A percentile compares a stretch with the other conserved stretches of the same genome.
Evolutionary conservation across 306 rosid species (phyloP).

Genomic region (Ochetophila trinervis): DNA sequence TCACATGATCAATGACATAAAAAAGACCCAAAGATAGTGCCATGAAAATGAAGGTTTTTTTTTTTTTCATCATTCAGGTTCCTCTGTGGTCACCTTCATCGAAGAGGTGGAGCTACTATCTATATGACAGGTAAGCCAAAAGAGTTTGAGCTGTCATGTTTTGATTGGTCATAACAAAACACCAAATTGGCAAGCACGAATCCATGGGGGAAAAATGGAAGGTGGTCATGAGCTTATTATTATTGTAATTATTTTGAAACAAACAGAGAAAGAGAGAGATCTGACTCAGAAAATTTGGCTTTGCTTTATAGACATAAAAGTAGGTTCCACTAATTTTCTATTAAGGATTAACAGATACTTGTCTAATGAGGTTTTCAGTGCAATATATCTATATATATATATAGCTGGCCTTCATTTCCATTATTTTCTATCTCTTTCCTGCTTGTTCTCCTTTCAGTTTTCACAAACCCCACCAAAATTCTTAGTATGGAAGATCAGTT

Average conservation of each 20-base stretch:
- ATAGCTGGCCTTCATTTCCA: slow-evolving; percentile 26
- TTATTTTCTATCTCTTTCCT: slow-evolving; percentile 33
- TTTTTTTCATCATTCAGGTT: slow-evolving; percentile 1
- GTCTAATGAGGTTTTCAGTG: slow-evolving; percentile 36
- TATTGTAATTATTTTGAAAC: slow-evolving; percentile 17
- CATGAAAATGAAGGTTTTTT: slow-evolving; percentile 30
- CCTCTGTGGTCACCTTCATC: slow-evolving; percentile 32
- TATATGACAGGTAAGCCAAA: slow-evolving; percentile 37
- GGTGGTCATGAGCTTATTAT: slow-evolving; percentile 37
- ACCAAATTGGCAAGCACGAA: slow-evolving; percentile 48
- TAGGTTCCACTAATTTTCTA: slow-evolving; percentile 37
- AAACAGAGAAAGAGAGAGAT: slow-evolving; percentile 22
- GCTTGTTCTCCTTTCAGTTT: slow-evolving; percentile 23
- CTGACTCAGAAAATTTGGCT: slow-evolving; percentile 34
- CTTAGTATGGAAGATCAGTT: slow-evolving; percentile 49
- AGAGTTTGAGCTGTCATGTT: slow-evolving; percentile 48
- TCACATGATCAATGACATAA: slow-evolving; percentile 49
- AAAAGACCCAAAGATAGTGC: slow-evolving; percentile 23
- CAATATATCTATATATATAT: slow-evolving; percentile 25
- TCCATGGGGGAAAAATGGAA: slow-evolving; percentile 22
- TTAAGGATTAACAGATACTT: slow-evolving; percentile 29
- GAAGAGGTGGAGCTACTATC: slow-evolving; percentile 28
- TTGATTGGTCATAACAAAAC: slow-evolving; percentile 41
- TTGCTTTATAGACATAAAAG: slow-evolving; percentile 40
- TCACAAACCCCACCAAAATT: slow-evolving; percentile 10